Conservation (phyloP, 371 early-diverging fungal species). For the Amoeboaphelidium protococcarum region DNA sequence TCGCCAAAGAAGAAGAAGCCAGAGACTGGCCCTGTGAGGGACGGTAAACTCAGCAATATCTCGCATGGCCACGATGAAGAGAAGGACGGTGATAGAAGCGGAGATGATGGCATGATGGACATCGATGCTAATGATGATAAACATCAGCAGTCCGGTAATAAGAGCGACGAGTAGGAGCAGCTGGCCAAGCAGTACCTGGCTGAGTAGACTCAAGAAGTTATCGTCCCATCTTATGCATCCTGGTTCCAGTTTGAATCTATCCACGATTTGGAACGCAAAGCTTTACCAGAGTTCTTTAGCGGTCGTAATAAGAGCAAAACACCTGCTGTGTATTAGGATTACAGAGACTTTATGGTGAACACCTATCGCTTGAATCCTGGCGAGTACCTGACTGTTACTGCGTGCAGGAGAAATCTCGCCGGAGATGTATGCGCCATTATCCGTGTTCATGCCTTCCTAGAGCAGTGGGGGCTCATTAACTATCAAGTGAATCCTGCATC, state of each 20-base stretch:
- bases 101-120: too few relatives aligned
- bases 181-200: neutral
- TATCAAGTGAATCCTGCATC: slow-evolving; percentile 81
- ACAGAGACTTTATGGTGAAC: slow-evolving; percentile 91
- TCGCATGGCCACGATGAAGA: too few relatives aligned
- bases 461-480: slow-evolving; percentile 98
- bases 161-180: neutral
- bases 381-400: slow-evolving; percentile 88
- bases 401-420: slow-evolving; percentile 72
- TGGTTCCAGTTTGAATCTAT: slow-evolving; percentile 73
- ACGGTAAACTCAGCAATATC: too few relatives aligned
- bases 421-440: slow-evolving; percentile 95
- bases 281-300: slow-evolving; percentile 88
- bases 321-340: slow-evolving; percentile 70
- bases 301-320: slow-evolving; percentile 68
- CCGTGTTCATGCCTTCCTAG: slow-evolving; percentile 87
- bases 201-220: slow-evolving; percentile 14
- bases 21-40: too few relatives aligned
- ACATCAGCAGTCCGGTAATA: too few relatives aligned
- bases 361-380: slow-evolving; percentile 77
- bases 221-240: slow-evolving; percentile 58
- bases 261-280: slow-evolving; percentile 67
- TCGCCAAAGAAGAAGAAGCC: too few relatives aligned
- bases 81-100: too few relatives aligned
- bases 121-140: too few relatives aligned